These are phyloP conservation scores for Hyphochytrium catenoides DNA, from an alignment of 352 stramenopile genomes.

Conservation along the genomic window DNA sequence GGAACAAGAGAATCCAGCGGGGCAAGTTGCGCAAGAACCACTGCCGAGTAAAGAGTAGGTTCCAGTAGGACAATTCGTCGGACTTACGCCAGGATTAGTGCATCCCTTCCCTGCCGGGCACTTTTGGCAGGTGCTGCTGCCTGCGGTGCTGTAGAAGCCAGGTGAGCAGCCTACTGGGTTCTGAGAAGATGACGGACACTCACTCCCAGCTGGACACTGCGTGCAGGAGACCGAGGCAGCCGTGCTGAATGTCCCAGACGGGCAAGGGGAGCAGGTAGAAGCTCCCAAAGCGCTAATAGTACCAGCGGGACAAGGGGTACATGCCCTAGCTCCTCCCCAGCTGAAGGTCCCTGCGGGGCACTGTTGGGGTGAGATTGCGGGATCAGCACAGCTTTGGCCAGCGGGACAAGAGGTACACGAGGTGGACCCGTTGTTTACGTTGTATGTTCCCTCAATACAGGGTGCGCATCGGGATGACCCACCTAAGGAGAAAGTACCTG, in stretches of 20 bases:
- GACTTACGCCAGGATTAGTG: too few relatives aligned
- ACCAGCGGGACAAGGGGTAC: too few relatives aligned
- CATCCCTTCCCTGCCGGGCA: too few relatives aligned
- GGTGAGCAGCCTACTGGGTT: background rate
- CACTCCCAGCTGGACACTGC: constrained; percentile 19
- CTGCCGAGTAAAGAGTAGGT: background rate
- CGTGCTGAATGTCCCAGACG: background rate
- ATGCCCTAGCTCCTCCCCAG: too few relatives aligned
- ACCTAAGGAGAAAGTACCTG: constrained; percentile 31
- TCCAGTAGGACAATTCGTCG: background rate
- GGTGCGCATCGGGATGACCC: constrained; percentile 19
- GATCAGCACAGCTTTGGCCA: too few relatives aligned
- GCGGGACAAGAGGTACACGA: too few relatives aligned
- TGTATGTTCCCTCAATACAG: constrained; percentile 8
- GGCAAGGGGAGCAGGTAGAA: constrained; percentile 7
- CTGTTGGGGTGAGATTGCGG: too few relatives aligned
- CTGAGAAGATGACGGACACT: constrained; percentile 16
- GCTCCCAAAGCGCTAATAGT: too few relatives aligned
- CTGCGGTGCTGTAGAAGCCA: too few relatives aligned
- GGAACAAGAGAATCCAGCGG: constrained; percentile 12
- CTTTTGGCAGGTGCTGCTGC: too few relatives aligned
- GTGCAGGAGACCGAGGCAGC: constrained; percentile 5
- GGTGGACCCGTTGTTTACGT: background rate
- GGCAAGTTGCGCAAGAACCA: constrained; percentile 7
- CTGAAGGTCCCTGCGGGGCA: too few relatives aligned